Conservation (phyloP, 75 land plant genomes). For the Cryptomeria japonica region DNA sequence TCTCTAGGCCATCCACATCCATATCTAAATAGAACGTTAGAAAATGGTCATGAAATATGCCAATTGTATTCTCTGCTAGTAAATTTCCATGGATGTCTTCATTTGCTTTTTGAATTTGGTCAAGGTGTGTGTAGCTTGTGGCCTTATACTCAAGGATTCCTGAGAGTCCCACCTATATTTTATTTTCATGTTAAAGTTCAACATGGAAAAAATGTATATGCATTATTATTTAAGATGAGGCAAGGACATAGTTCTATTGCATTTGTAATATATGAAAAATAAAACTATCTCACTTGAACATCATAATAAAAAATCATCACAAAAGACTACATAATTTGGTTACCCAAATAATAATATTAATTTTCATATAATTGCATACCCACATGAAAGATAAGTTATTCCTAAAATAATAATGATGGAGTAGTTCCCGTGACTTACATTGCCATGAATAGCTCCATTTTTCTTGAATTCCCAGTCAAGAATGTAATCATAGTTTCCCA, state of each 20-base stretch:
- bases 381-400: background rate
- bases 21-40: conserved; percentile 57
- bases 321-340: background rate
- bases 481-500: conserved; percentile 56
- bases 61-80: conserved; percentile 57
- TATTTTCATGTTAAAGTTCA: background rate
- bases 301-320: background rate
- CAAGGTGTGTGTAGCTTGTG: conserved; percentile 21
- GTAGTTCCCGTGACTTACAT: background rate
- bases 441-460: conserved; percentile 33
- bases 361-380: background rate
- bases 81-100: conserved; percentile 27
- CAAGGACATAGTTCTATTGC: background rate
- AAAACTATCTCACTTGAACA: background rate
- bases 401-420: background rate
- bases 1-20: conserved; percentile 61
- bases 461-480: conserved; percentile 61
- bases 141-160: conserved; percentile 49
- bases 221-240: background rate
- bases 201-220: background rate
- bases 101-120: conserved; percentile 19
- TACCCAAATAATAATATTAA: background rate
- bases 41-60: conserved; percentile 57
- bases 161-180: conserved; percentile 45
- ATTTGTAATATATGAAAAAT: background rate